phyloP scores from a whole-genome alignment of 352 stramenopile species.

The Pythium scleroteichum region DNA sequence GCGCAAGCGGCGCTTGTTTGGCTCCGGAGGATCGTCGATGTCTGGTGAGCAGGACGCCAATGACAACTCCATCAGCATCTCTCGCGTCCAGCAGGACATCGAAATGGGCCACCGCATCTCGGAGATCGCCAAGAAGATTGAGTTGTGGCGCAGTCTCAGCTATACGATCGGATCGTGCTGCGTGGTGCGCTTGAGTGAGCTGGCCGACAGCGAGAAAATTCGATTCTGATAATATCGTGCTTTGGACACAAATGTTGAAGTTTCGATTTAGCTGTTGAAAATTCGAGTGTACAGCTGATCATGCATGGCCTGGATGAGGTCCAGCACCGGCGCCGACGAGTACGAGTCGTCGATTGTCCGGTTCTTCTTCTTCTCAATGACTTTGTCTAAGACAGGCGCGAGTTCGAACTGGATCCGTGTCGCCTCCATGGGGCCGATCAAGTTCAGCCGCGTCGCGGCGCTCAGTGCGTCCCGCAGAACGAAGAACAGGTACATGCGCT shows the following conservation, averaged over 20 bases:
- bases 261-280: constrained; percentile 65
- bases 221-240: not conserved
- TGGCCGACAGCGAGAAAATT: constrained; percentile 4
- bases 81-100: constrained; percentile 32
- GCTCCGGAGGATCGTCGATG: not conserved
- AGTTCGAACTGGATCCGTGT: constrained; percentile 67
- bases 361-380: constrained; percentile 70
- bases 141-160: constrained; percentile 38
- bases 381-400: constrained; percentile 45
- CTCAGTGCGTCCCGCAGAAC: constrained; percentile 74
- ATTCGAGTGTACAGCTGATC: constrained; percentile 89
- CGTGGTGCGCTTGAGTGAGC: constrained; percentile 30
- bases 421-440: constrained; percentile 75
- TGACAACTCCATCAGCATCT: constrained; percentile 3
- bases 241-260: not conserved
- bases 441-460: constrained; percentile 76
- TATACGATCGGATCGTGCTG: constrained; percentile 31
- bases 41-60: not conserved
- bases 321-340: constrained; percentile 74
- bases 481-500: constrained; percentile 84
- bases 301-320: constrained; percentile 83
- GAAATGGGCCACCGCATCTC: constrained; percentile 32
- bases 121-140: constrained; percentile 44
- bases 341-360: constrained; percentile 64
- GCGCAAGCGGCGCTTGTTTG: constrained; percentile 14